Conservation (phyloP, 2,329 filamentous ascomycete species). For the Paecilomyces formosus region DNA sequence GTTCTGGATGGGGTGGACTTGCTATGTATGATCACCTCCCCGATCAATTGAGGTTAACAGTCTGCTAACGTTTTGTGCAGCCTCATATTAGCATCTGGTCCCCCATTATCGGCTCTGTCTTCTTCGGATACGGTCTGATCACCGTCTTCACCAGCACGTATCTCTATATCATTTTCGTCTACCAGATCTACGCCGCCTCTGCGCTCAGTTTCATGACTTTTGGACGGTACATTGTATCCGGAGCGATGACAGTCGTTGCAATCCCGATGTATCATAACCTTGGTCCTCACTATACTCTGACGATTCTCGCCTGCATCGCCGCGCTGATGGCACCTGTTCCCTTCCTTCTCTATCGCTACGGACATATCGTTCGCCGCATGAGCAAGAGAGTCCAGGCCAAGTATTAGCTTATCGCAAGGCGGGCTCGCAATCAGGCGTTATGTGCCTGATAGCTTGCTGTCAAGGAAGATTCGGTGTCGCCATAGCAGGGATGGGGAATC, state of each 20-base stretch:
- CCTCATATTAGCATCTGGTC: conserved; percentile 39
- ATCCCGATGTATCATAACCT: background rate
- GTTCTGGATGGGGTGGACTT: conserved; percentile 48
- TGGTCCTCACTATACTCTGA: background rate
- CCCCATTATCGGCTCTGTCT: conserved; percentile 32
- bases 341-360: conserved; percentile 29
- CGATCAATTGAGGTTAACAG: background rate
- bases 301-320: conserved; percentile 11
- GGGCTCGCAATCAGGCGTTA: no score
- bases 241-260: background rate
- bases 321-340: conserved; percentile 31
- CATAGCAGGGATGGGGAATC: no score
- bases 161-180: conserved; percentile 5
- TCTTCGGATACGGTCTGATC: conserved; percentile 43
- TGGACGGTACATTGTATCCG: conserved; percentile 4
- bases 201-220: conserved; percentile 6
- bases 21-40: conserved; percentile 13
- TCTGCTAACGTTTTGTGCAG: background rate
- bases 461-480: no score
- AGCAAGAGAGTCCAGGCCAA: conserved; percentile 20
- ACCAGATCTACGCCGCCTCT: conserved; percentile 5
- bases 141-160: conserved; percentile 22
- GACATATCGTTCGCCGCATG: conserved; percentile 16
- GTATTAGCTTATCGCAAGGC: background rate
- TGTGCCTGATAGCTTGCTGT: no score